Percentiles rank a stretch among this genome's conserved stretches.
These are phyloP conservation scores for Planoprotostelium fungivorum DNA, from an alignment of 78 protist genomes.

Conservation along the genomic window DNA sequence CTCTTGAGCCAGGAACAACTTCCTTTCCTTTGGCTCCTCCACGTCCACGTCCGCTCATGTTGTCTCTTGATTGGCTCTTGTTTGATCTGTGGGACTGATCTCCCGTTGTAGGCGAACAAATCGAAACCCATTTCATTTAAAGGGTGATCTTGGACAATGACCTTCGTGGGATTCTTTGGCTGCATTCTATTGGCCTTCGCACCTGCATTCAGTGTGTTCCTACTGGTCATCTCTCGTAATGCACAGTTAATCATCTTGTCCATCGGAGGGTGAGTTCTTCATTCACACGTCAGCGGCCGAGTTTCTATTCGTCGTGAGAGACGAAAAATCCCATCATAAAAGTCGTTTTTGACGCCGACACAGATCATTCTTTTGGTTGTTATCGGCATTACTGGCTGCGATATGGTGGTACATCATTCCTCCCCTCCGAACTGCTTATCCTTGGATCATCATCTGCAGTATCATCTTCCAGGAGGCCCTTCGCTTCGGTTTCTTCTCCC, in stretches of 20 bases:
- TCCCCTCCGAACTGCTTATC: not conserved
- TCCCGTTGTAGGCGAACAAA: not conserved
- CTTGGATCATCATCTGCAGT: not conserved
- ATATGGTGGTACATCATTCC: not conserved
- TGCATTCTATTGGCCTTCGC: not conserved
- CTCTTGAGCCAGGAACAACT: not conserved
- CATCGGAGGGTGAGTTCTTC: not conserved
- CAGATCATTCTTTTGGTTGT: not conserved
- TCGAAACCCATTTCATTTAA: not conserved
- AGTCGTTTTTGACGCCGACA: not conserved
- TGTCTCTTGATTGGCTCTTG: not conserved
- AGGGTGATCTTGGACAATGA: not conserved
- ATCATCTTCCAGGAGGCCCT: not conserved
- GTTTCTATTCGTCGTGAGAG: too few relatives aligned
- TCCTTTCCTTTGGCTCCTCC: not conserved
- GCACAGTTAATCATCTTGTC: not conserved
- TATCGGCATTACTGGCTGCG: not conserved
- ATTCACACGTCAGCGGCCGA: too few relatives aligned
- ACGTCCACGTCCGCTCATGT: not conserved
- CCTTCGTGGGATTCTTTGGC: not conserved
- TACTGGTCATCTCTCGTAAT: not conserved
- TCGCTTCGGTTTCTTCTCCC: not conserved
- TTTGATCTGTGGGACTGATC: not conserved
- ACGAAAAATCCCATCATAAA: not conserved
- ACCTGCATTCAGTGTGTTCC: not conserved